A percentile compares a stretch with the other conserved stretches of the same genome.
These are phyloP conservation scores for Paramecium bursaria DNA, from an alignment of 73 alveolate genomes.

Conservation along the genomic window DNA sequence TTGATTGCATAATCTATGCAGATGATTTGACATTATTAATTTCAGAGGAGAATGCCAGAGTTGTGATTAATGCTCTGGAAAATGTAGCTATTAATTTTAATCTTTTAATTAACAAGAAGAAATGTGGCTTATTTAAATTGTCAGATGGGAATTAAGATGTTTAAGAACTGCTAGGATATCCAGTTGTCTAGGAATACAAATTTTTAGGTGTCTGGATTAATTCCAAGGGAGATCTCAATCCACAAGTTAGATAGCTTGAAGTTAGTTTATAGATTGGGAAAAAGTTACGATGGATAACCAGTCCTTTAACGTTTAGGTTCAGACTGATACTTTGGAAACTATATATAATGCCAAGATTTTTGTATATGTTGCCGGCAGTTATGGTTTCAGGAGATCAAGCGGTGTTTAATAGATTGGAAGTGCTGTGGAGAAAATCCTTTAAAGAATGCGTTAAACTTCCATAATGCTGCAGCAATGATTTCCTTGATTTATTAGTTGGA, in stretches of 20 bases:
- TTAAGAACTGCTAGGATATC: background rate
- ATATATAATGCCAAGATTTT: no score
- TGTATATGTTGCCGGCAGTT: no score
- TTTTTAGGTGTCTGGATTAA: background rate
- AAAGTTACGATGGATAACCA: no score
- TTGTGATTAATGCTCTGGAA: background rate
- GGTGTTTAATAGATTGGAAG: no score
- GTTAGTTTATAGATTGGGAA: background rate
- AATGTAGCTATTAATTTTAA: background rate
- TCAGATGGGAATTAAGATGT: background rate
- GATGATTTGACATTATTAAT: background rate
- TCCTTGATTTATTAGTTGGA: no score
- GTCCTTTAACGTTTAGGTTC: no score
- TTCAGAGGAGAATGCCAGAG: background rate
- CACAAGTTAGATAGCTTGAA: background rate
- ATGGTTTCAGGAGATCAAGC: no score
- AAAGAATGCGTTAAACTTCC: no score
- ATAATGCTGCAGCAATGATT: no score
- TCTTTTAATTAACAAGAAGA: background rate
- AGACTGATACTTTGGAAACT: no score
- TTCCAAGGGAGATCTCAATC: background rate
- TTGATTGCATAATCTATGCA: background rate
- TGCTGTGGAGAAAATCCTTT: no score
- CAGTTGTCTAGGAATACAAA: background rate
- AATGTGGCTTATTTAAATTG: background rate